Conservation (phyloP, 495 filamentous ascomycete genomes). For the Penicillium argentinense region DNA sequence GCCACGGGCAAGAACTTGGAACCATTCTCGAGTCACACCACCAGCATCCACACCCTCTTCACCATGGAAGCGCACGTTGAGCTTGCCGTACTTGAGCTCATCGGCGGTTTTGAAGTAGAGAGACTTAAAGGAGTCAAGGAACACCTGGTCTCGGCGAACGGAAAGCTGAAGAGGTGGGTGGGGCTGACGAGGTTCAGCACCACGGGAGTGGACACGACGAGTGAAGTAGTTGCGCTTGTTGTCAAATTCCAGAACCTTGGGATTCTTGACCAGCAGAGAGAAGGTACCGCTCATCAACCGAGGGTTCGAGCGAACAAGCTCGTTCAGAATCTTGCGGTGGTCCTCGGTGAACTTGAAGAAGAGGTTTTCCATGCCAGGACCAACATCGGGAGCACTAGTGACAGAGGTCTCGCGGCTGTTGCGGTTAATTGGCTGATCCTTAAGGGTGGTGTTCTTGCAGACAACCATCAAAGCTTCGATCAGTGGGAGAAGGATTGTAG, state of each 20-base stretch:
- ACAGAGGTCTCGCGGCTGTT: slow-evolving; percentile 67
- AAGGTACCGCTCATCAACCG: slow-evolving; percentile 98
- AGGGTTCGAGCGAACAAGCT: slow-evolving; percentile 93
- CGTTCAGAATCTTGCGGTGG: slow-evolving; percentile 96
- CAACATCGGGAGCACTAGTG: slow-evolving; percentile 69
- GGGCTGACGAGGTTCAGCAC: slow-evolving; percentile 59
- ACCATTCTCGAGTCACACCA: slow-evolving; percentile 98
- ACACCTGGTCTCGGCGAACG: slow-evolving; percentile 92
- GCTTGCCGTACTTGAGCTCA: slow-evolving; percentile 97
- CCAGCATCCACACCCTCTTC: slow-evolving; percentile 98
- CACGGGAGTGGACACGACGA: slow-evolving; percentile 81
- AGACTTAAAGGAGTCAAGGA: slow-evolving; percentile 96
- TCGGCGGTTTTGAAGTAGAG: slow-evolving; percentile 92
- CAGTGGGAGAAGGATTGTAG: slow-evolving; percentile 88
- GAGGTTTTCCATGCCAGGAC: slow-evolving; percentile 74
- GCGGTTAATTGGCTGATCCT: slow-evolving; percentile 61
- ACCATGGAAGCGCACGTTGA: slow-evolving; percentile 95
- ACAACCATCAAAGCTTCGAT: slow-evolving; percentile 99
- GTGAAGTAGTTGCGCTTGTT: slow-evolving; percentile 99
- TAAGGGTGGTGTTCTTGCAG: slow-evolving; percentile 91
- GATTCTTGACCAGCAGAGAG: slow-evolving; percentile 93
- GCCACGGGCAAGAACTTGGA: slow-evolving; percentile 93
- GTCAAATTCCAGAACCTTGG: slow-evolving; percentile 97
- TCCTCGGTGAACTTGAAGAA: slow-evolving; percentile 99
- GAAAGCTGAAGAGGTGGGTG: slow-evolving; percentile 81